These are phyloP conservation scores for Diplodia mutila DNA, from an alignment of 2,329 filamentous ascomycete genomes.

Conservation along the genomic window DNA sequence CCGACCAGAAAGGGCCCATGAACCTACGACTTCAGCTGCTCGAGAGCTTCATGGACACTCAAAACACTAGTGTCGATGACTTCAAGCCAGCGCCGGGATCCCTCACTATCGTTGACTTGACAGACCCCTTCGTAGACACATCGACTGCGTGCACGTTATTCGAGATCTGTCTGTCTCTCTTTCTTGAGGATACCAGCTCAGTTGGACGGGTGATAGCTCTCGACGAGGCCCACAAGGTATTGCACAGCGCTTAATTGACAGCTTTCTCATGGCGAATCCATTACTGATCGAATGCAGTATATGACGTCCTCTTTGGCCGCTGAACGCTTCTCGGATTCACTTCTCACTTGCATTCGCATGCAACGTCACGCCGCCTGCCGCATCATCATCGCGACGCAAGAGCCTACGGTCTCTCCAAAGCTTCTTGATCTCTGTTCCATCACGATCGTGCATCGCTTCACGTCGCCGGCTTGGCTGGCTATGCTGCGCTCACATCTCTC, in stretches of 20 bases:
- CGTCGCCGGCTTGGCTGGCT: slow-evolving; percentile 64
- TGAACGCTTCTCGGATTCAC: slow-evolving; percentile 61
- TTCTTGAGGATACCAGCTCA: slow-evolving; percentile 56
- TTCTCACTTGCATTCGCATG: slow-evolving; percentile 68
- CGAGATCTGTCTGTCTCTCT: slow-evolving; percentile 69
- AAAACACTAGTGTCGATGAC: neutral
- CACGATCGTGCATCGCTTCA: slow-evolving; percentile 75
- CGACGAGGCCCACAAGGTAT: slow-evolving; percentile 74
- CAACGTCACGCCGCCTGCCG: slow-evolving; percentile 71
- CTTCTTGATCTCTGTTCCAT: slow-evolving; percentile 73
- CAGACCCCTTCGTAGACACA: slow-evolving; percentile 69
- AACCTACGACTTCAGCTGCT: slow-evolving; percentile 64
- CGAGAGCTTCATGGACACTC: slow-evolving; percentile 63
- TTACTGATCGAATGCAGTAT: slow-evolving; percentile 55
- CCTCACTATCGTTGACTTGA: slow-evolving; percentile 72
- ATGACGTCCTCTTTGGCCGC: slow-evolving; percentile 57
- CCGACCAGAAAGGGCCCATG: slow-evolving; percentile 59
- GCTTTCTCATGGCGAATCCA: too few species aligned
- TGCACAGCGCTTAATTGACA: too few species aligned
- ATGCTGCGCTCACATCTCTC: slow-evolving; percentile 54
- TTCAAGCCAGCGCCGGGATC: slow-evolving; percentile 49
- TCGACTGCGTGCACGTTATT: slow-evolving; percentile 73
- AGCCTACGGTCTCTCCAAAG: slow-evolving; percentile 70
- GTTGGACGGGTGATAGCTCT: slow-evolving; percentile 65
- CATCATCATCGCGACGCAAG: slow-evolving; percentile 75